Evolutionary conservation across 257 asterid species (phyloP), one percentile per base, ranked within the genome.

Genomic region (Gardenia jasminoides): DNA sequence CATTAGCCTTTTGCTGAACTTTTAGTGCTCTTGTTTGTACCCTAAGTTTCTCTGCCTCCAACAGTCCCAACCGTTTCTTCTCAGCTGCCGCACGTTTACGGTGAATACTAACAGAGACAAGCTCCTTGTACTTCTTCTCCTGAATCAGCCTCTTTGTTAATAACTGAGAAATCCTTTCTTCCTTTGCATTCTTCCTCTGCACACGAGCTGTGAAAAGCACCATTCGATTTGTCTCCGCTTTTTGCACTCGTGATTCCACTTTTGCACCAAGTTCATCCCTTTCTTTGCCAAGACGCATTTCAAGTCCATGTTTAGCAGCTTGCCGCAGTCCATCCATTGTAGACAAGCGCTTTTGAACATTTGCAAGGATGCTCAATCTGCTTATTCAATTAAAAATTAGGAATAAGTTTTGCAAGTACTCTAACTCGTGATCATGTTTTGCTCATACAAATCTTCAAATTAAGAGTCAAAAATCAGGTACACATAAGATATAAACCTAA

Each of bases 21-120:
- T 89, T 92, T 77, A 88, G 82, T 78, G 84, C 90, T 80, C 90
- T 84, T 58, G 91, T 94, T 73, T 79, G 91, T 31, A 92, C 93
- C 77, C 90, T 87, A 79, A 84, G 89, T 88, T 88, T 94, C 89
- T 94, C 96, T 22, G 93, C 97, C 80, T 94, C 97, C 82, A 94
- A 86, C 81, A 92, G 80, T 77, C 92, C 91, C 80, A 88, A 78
- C 54, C 97, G 84, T 82, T 91, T 94, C 80, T 83, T 90, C 87
- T 94, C 97, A 31, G 97, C 98, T 79, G 88, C 92, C 43, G 94
- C 91, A 73, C 97, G 92, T 81, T 93, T 94, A 78, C 90, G 93
- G 84, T 72, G 77, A 66, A 91, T 88, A 52, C 96, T 90, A 78
- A 94, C 92, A 75, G 89, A 86, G 12, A 92, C 94, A 58, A 92